These are phyloP conservation scores for Sporodiniella umbellata DNA, from an alignment of 371 early-diverging fungal species.

Conservation along the genomic window DNA sequence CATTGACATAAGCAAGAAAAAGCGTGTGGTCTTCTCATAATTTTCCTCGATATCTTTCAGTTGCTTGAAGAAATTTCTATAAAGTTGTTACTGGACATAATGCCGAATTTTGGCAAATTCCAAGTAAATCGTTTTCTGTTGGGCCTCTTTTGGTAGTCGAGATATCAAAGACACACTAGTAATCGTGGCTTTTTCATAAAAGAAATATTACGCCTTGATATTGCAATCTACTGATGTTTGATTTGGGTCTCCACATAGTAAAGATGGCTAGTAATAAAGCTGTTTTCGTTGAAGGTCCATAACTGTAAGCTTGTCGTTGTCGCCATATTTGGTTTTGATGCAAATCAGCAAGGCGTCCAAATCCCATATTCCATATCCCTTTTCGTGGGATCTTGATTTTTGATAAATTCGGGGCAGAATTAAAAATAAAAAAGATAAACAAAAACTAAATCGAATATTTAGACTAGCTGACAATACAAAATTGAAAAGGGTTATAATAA, in stretches of 20 bases:
- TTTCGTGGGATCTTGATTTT: too few relatives aligned
- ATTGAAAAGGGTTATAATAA: too few relatives aligned
- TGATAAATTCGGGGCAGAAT: too few relatives aligned
- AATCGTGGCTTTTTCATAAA: not conserved
- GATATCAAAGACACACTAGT: not conserved
- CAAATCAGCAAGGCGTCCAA: not conserved
- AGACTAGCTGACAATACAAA: too few relatives aligned
- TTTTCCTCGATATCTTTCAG: not conserved
- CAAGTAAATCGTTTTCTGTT: not conserved
- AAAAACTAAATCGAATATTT: too few relatives aligned
- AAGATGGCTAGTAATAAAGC: conserved; percentile 4
- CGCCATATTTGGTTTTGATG: not conserved
- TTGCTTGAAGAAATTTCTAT: not conserved
- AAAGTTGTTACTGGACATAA: not conserved
- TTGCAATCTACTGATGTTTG: conserved; percentile 4
- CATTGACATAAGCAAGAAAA: conserved; percentile 1
- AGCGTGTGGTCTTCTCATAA: conserved; percentile 3
- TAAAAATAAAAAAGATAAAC: too few relatives aligned
- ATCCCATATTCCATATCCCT: conserved; percentile 7
- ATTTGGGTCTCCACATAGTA: conserved; percentile 9
- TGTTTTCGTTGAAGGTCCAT: conserved; percentile 8
- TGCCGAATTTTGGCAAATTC: not conserved
- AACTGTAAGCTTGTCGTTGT: not conserved
- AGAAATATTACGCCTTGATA: not conserved
- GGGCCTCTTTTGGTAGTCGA: not conserved